Evolutionary conservation across 257 asterid species (phyloP).

Genomic region (Solanum clarkiae): DNA sequence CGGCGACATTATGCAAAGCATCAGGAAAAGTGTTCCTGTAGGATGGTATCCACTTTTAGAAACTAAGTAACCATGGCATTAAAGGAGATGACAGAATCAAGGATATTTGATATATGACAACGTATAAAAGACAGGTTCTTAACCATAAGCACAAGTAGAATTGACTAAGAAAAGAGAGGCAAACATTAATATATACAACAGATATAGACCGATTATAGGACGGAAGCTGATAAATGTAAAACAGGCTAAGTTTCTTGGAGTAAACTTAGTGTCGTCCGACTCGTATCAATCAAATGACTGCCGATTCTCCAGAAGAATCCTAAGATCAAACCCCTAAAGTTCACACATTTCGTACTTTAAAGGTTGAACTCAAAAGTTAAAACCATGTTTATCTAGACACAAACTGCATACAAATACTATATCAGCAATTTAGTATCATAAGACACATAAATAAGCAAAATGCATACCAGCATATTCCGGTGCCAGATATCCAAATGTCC

Average conservation of each 20-base stretch:
- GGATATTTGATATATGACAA: neutral
- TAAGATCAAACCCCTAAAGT: neutral
- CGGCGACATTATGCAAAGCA: neutral
- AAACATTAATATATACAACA: neutral
- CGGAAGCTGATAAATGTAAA: neutral
- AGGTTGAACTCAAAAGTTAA: neutral
- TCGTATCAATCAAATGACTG: neutral
- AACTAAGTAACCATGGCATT: neutral
- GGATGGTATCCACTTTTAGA: neutral
- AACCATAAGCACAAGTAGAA: neutral
- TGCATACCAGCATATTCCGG: constrained; percentile 90
- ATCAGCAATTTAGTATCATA: neutral
- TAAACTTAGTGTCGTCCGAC: neutral
- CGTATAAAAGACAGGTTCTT: neutral
- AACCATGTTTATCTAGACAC: neutral
- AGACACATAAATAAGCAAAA: neutral
- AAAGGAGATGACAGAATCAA: neutral
- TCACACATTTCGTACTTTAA: neutral
- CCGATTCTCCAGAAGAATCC: neutral
- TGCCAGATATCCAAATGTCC: constrained; percentile 89
- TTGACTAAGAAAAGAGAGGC: neutral
- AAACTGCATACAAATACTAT: neutral
- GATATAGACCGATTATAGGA: neutral
- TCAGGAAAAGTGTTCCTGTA: neutral
- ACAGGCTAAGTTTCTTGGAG: neutral